phyloP scores from a whole-genome alignment of 169 alveolate species.

The Eimeria mitis region DNA sequence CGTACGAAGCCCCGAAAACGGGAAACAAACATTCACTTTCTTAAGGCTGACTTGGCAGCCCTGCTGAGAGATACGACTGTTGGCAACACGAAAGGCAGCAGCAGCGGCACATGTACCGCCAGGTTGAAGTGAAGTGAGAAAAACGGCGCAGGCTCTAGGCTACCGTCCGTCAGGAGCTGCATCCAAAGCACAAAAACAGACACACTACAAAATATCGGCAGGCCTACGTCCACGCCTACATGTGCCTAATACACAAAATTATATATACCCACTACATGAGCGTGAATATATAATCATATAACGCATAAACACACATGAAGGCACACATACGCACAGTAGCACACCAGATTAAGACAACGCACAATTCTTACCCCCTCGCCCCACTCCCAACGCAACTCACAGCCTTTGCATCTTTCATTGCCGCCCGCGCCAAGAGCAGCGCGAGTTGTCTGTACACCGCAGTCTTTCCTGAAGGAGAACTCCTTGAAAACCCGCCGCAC shows the following conservation, averaged over 20 bases:
- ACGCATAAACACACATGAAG: neutral
- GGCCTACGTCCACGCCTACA: neutral
- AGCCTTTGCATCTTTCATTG: conserved; percentile 26
- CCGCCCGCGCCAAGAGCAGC: conserved; percentile 65
- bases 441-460: conserved; percentile 43
- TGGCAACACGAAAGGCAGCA: conserved; percentile 48
- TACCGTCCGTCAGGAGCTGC: conserved; percentile 55
- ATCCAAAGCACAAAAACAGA: neutral
- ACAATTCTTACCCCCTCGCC: neutral
- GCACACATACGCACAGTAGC: neutral
- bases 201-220: neutral
- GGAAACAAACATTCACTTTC: neutral
- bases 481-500: neutral
- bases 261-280: neutral
- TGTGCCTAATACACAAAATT: too few relatives aligned
- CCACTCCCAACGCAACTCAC: neutral
- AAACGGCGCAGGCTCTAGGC: conserved; percentile 59
- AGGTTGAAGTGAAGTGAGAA: conserved; percentile 37
- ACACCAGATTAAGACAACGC: neutral
- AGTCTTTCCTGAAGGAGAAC: neutral
- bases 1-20: neutral
- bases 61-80: conserved; percentile 20
- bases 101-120: conserved; percentile 39
- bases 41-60: neutral
- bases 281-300: neutral